Conservation (phyloP, 208 protist species). For the Strigomonas oncopelti region DNA sequence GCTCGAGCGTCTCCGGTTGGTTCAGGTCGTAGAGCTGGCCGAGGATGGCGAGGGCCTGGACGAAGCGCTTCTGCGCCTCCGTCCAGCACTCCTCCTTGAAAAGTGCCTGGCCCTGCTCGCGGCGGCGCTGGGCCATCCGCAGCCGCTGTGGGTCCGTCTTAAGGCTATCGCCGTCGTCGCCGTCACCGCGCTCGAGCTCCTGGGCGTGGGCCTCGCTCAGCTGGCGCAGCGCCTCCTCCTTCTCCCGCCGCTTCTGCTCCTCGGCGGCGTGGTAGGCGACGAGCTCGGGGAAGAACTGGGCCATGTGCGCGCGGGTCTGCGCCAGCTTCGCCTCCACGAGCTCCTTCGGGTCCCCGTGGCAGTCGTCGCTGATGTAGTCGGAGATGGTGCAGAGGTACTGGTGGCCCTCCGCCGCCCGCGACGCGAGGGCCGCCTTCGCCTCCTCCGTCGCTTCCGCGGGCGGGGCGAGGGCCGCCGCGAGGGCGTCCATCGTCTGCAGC, state of each 20-base stretch:
- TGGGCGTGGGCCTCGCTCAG: slow-evolving; percentile 42
- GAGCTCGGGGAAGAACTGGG: slow-evolving; percentile 30
- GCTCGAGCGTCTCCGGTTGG: slow-evolving; percentile 45
- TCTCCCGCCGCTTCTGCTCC: slow-evolving; percentile 27
- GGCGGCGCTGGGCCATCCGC: slow-evolving; percentile 54
- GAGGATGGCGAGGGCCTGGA: slow-evolving; percentile 61
- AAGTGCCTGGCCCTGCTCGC: slow-evolving; percentile 65
- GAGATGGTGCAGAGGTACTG: slow-evolving; percentile 25
- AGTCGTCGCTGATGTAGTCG: slow-evolving; percentile 20
- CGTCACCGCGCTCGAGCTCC: slow-evolving; percentile 30
- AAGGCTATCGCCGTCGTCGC: slow-evolving; percentile 6
- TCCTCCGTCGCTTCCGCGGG: slow-evolving; percentile 13
- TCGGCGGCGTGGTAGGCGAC: slow-evolving; percentile 30
- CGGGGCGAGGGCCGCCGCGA: slow-evolving; percentile 12
- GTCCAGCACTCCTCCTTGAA: slow-evolving; percentile 71
- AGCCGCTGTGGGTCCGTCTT: slow-evolving; percentile 81
- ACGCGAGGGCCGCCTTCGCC: slow-evolving; percentile 18
- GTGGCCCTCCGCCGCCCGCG: slow-evolving; percentile 32
- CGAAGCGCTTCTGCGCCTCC: slow-evolving; percentile 69
- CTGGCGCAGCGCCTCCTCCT: slow-evolving; percentile 47
- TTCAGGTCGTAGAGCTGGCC: slow-evolving; percentile 64
- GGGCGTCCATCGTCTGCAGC: slow-evolving; percentile 39
- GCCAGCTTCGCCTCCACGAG: slow-evolving; percentile 21
- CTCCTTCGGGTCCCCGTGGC: slow-evolving; percentile 24
- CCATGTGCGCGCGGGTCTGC: slow-evolving; percentile 31